Base-by-base conservation (phyloP, 2,329 filamentous ascomycete species). In the Colletotrichum tanaceti region DNA sequence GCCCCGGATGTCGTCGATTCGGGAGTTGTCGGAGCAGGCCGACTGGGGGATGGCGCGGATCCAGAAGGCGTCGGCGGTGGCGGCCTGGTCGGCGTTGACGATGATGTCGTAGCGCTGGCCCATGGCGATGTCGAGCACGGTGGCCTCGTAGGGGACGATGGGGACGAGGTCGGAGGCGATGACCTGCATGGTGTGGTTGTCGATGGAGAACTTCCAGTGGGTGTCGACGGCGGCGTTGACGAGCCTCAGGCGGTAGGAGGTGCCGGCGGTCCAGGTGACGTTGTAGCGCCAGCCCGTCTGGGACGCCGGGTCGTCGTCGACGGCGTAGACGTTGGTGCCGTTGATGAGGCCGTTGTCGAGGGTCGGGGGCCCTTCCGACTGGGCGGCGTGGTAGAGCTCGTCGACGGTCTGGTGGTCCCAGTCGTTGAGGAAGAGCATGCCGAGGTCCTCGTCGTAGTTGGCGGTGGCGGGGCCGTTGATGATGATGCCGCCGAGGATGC, bases 401-500 rank as follows among this genome's bases (percentile, higher is more conserved):
- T 82, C 81, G 2, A 80, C 78, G 0, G 81, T 82, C 10, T 70
- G 65, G 68, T 87, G 85, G 71, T 83, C 83, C 86, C 87, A 90
- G 72, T 91, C 89, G 18, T 83, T 85, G 6, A 91, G 74, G 32
- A 89, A 81, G 1, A 91, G 72, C 13, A 83, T 77, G 3, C 90
- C 90, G 0, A 91, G 79, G 73, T 92, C 90, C 57, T 85, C 81
- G 68, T 92, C 89, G 72, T 90, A 91, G 72, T 87, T 82, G 16
- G 83, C 80, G 2, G 85, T 84, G 0, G 84, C 82, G 0, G 89
- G 89, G 0, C 89, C 89, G 62, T 90, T 83, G 72, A 91, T 87
- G 20, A 90, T 77, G 43, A 92, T 86, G 2, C 83, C 83, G 0
- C 90, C 90, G 35, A 86, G 80, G 0, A 90, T 77, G 1, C 90